Conservation (phyloP, 352 stramenopile genomes). For the Peronospora tabacina region DNA sequence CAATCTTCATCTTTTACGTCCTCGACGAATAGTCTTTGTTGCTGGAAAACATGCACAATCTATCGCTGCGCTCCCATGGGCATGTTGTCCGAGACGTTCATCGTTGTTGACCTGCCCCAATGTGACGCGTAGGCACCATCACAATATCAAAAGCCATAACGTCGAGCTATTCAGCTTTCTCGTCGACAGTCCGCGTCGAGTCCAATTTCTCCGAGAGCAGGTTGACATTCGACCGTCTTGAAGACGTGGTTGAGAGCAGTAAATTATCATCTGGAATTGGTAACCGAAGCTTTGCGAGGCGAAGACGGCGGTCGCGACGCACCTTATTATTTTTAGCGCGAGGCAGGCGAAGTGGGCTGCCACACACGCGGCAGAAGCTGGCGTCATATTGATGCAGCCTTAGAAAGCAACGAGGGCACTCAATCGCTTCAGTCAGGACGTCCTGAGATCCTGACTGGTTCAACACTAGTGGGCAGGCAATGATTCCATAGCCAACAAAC, state of each 20-base stretch:
- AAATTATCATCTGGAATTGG: slow-evolving; percentile 29
- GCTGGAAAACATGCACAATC: not conserved
- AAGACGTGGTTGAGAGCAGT: slow-evolving; percentile 49
- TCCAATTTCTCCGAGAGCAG: slow-evolving; percentile 32
- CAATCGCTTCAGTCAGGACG: slow-evolving; percentile 47
- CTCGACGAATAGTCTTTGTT: not conserved
- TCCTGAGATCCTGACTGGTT: slow-evolving; percentile 48
- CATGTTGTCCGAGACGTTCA: slow-evolving; percentile 18
- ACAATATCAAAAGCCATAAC: slow-evolving; percentile 4
- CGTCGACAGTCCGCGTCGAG: slow-evolving; percentile 17
- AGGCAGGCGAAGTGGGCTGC: slow-evolving; percentile 43
- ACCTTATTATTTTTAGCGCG: slow-evolving; percentile 58
- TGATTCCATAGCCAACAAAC: slow-evolving; percentile 82
- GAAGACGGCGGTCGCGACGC: slow-evolving; percentile 40
- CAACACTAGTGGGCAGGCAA: slow-evolving; percentile 76
- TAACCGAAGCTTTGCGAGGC: slow-evolving; percentile 50
- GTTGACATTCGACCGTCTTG: slow-evolving; percentile 44
- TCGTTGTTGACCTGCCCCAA: not conserved
- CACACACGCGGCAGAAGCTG: slow-evolving; percentile 75
- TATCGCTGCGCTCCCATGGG: slow-evolving; percentile 13
- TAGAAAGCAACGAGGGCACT: slow-evolving; percentile 69
- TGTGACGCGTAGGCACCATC: not conserved
- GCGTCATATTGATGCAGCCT: slow-evolving; percentile 72
- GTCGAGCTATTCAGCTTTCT: slow-evolving; percentile 8
- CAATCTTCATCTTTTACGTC: not conserved